phyloP scores from a whole-genome alignment of 805 yeast species.

The Limtongia smithiae region DNA sequence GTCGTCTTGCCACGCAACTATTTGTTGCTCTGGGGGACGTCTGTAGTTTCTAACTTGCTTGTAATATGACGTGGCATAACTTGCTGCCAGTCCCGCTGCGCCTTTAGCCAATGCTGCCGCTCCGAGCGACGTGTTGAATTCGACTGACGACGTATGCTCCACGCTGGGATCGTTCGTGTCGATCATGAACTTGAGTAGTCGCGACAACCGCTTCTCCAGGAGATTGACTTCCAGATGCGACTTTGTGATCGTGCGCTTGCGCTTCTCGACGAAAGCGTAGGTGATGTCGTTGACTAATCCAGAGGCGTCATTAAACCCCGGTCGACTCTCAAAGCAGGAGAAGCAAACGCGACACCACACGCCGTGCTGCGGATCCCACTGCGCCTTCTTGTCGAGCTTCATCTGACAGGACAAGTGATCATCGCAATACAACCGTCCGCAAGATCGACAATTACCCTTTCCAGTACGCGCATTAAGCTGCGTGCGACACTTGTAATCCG shows the following conservation, averaged over 20 bases:
- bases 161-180: conserved; percentile 30
- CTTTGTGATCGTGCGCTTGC: conserved; percentile 49
- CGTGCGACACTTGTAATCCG: conserved; percentile 42
- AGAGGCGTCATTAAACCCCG: conserved; percentile 47
- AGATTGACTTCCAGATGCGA: conserved; percentile 52
- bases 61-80: conserved; percentile 25
- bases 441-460: conserved; percentile 65
- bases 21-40: conserved; percentile 43
- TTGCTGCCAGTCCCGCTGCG: conserved; percentile 18
- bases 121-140: conserved; percentile 25
- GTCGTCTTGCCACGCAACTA: conserved; percentile 68
- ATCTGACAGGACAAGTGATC: conserved; percentile 56
- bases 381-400: conserved; percentile 48
- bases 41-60: conserved; percentile 32
- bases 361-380: conserved; percentile 50
- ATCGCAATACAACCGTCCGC: conserved; percentile 70
- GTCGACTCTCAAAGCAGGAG: conserved; percentile 53
- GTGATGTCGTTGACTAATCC: conserved; percentile 52
- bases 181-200: conserved; percentile 16
- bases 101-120: conserved; percentile 34
- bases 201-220: conserved; percentile 54
- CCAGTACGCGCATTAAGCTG: conserved; percentile 52
- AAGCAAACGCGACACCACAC: conserved; percentile 71
- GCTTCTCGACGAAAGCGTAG: conserved; percentile 38
- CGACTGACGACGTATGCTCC: conserved; percentile 27